Evolutionary conservation across 1,284 basidiomycete genomes (phyloP), one percentile per base, ranked within the genome.

Genomic region (Cutaneotrichosporon sp.): DNA sequence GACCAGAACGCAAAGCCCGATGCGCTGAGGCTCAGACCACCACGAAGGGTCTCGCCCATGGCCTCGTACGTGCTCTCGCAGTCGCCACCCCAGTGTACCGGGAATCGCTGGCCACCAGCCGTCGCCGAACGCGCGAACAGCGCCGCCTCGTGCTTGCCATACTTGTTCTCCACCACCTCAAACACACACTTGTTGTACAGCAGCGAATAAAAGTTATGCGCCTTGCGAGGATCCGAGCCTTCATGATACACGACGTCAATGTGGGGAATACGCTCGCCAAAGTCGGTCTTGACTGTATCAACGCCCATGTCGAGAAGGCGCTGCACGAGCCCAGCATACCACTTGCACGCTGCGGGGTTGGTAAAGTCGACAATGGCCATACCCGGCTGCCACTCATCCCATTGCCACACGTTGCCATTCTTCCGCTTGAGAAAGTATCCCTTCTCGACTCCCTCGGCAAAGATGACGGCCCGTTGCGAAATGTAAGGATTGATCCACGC

Each of bases 61-160:
- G 88, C 89, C 73, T 89, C 88, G 78, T 86, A 90, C 0, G 88
- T 89, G 14, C 87, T 88, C 75, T 90, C 88, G 76, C 88, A 89
- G 69, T 90, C 89, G 3, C 89, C 89, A 36, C 88, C 88, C 89
- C 89, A 90, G 65, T 79, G 77, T 5, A 70, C 62, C 8, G 76
- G 77, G 69, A 73, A 87, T 82, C 88, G 81, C 80, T 90, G 88
- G 6, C 88, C 87, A 49, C 88, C 89, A 8, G 85, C 85, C 21
- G 86, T 85, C 0, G 87, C 84, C 9, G 88, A 83, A 30, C 89
- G 81, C 10, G 88, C 88, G 69, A 90, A 90, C 3, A 90, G 82
- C 30, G 88, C 85, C 0, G 88, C 88, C 70, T 89, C 86, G 47
- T 86, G 83, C 66, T 85, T 83, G 11, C 89, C 89, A 66, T 86